Evolutionary conservation across 1,139 yeast species (phyloP).

Genomic region (Sugiyamaella grinbergsii): DNA sequence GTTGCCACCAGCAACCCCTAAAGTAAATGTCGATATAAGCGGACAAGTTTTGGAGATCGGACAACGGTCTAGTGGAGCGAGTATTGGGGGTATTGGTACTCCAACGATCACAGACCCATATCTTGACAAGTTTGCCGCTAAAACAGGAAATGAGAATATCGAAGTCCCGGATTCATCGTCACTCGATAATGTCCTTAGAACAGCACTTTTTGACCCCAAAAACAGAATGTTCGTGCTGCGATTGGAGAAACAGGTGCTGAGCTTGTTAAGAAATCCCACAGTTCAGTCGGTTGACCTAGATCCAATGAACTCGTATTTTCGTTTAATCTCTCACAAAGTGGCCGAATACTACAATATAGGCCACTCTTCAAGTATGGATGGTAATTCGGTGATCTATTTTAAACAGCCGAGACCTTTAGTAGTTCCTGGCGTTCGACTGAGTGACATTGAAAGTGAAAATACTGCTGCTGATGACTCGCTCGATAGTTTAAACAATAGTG

Average conservation of each 20-base stretch:
- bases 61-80: too few species aligned
- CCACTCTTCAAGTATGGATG: conserved; percentile 53
- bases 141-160: background rate
- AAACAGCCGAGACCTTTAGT: conserved; percentile 27
- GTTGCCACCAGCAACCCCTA: too few species aligned
- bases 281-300: conserved; percentile 51
- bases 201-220: conserved; percentile 51
- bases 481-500: conserved; percentile 2
- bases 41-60: too few species aligned
- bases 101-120: too few species aligned
- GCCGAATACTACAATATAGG: conserved; percentile 67
- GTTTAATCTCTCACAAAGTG: conserved; percentile 66
- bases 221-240: conserved; percentile 57
- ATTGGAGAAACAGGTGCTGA: conserved; percentile 53
- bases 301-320: conserved; percentile 65
- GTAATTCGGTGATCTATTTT: conserved; percentile 50
- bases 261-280: conserved; percentile 40
- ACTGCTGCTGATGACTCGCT: background rate
- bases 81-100: too few species aligned
- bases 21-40: too few species aligned
- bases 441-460: conserved; percentile 20
- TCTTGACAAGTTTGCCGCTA: background rate
- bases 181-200: conserved; percentile 40
- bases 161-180: conserved; percentile 1
- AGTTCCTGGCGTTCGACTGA: conserved; percentile 9